These are phyloP conservation scores for Colletotrichum falcatum DNA, from an alignment of 2,329 filamentous ascomycete species.

Conservation along the genomic window DNA sequence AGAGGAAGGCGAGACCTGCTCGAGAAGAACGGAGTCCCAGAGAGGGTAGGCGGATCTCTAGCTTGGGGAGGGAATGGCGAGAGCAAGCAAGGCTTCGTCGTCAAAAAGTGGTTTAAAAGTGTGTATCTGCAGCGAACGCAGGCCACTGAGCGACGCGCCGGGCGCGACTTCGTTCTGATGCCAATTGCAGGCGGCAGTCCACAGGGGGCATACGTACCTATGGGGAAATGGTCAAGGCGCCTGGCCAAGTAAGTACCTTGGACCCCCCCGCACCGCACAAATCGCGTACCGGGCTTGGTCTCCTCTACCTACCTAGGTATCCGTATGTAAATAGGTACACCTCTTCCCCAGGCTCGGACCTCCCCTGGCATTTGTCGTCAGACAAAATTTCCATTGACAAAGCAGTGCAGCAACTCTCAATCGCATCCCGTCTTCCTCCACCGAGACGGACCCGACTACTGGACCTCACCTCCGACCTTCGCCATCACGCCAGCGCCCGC, in stretches of 20 bases:
- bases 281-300: conserved; percentile 39
- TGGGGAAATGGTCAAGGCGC: conserved; percentile 27
- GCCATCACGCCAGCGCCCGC: conserved; percentile 56
- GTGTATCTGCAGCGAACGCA: conserved; percentile 24
- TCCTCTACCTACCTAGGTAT: conserved; percentile 45
- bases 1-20: conserved; percentile 1
- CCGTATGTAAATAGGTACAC: too few species aligned
- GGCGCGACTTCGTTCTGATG: conserved; percentile 38
- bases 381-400: conserved; percentile 50
- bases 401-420: conserved; percentile 39
- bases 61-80: not conserved
- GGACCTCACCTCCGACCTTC: conserved; percentile 43
- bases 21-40: not conserved
- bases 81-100: conserved; percentile 5
- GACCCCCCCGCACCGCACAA: not conserved
- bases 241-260: not conserved
- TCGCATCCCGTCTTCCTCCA: conserved; percentile 38
- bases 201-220: conserved; percentile 26
- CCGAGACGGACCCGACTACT: conserved; percentile 42
- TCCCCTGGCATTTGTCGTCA: conserved; percentile 41
- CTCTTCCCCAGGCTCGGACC: conserved; percentile 39
- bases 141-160: conserved; percentile 35
- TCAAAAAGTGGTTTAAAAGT: conserved; percentile 4
- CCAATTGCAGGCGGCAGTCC: conserved; percentile 25
- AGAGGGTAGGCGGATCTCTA: not conserved